Evolutionary conservation across 1,284 basidiomycete species (phyloP).

Genomic region (Papiliotrema terrestris): DNA sequence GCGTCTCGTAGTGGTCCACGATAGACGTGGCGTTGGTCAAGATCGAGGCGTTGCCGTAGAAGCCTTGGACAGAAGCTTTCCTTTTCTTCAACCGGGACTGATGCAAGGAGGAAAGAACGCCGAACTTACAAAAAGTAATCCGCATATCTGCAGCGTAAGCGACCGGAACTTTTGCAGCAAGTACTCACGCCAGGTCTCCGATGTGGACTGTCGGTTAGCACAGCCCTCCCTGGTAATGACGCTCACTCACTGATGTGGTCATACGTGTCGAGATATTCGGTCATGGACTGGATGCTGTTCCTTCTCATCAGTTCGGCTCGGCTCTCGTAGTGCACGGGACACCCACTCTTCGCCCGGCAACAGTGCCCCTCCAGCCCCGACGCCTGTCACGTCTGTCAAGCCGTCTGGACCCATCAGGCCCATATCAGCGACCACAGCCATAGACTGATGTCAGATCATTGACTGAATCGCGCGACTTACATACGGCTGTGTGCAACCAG

Average conservation of each 20-base stretch:
- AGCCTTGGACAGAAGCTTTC: slow-evolving; percentile 16
- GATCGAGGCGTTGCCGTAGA: slow-evolving; percentile 18
- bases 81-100: background rate
- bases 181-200: slow-evolving; percentile 25
- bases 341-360: slow-evolving; percentile 20
- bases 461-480: background rate
- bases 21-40: slow-evolving; percentile 15
- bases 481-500: slow-evolving; percentile 15
- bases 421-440: slow-evolving; percentile 30
- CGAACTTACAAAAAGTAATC: slow-evolving; percentile 25
- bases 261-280: slow-evolving; percentile 26
- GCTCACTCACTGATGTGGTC: slow-evolving; percentile 11
- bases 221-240: background rate
- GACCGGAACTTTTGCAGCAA: too few relatives aligned
- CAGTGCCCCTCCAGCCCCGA: slow-evolving; percentile 17
- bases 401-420: slow-evolving; percentile 39
- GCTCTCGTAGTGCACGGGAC: background rate
- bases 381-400: slow-evolving; percentile 22
- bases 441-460: slow-evolving; percentile 6
- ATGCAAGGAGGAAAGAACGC: too few relatives aligned
- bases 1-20: slow-evolving; percentile 29
- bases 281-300: slow-evolving; percentile 34
- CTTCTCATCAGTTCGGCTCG: background rate
- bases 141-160: slow-evolving; percentile 13
- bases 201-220: slow-evolving; percentile 10